Conservation (phyloP, 352 stramenopile species). For the Phytophthora lateralis region DNA sequence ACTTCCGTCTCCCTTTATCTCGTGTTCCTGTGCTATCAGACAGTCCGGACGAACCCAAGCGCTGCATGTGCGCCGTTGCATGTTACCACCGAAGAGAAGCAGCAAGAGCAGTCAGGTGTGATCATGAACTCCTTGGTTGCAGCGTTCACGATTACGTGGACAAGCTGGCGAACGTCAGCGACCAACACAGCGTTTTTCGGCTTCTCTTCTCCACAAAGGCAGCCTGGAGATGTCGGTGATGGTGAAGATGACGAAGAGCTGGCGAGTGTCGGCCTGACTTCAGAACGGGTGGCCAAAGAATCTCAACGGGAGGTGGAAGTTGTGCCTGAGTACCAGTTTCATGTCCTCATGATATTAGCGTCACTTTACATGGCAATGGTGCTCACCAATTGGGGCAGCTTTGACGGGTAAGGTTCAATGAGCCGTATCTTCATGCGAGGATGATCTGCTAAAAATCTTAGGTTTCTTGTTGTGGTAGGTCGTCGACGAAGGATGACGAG, state of each 20-base stretch:
- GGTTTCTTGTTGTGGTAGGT: conserved; percentile 23
- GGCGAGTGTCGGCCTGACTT: conserved; percentile 32
- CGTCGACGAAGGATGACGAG: conserved; percentile 50
- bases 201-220: conserved; percentile 31
- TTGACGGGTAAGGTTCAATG: conserved; percentile 47
- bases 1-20: conserved; percentile 62
- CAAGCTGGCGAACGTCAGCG: conserved; percentile 68
- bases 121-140: conserved; percentile 60
- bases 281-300: conserved; percentile 18
- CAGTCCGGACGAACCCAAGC: conserved; percentile 69
- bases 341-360: conserved; percentile 74
- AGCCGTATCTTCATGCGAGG: not conserved
- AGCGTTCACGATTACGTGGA: conserved; percentile 71
- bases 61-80: conserved; percentile 45
- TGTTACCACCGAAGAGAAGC: conserved; percentile 32
- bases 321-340: conserved; percentile 77
- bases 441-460: conserved; percentile 6
- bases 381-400: conserved; percentile 77
- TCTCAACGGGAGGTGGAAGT: conserved; percentile 10
- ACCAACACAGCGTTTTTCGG: conserved; percentile 67
- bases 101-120: conserved; percentile 45
- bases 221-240: conserved; percentile 12
- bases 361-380: conserved; percentile 88
- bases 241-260: conserved; percentile 40
- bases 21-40: conserved; percentile 75